A percentile compares a stretch with the other conserved stretches of the same genome.
These are phyloP conservation scores for Boletus tomentosulus DNA, from an alignment of 768 basidiomycete species.

Conservation along the genomic window DNA sequence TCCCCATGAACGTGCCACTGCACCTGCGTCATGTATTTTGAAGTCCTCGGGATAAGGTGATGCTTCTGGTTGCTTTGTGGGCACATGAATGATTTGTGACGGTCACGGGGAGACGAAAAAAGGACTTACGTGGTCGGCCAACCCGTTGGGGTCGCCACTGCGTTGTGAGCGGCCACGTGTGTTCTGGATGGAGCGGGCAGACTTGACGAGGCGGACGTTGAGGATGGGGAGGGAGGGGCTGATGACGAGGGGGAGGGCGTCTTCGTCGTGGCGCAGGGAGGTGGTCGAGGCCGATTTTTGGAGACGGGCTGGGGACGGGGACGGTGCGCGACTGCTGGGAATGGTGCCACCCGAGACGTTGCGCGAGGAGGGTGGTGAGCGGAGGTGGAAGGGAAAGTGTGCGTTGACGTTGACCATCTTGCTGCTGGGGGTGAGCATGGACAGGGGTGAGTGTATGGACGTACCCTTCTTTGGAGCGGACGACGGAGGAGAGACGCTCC, in stretches of 20 bases:
- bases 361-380: conserved; percentile 23
- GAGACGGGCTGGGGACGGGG: conserved; percentile 18
- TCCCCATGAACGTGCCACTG: conserved; percentile 33
- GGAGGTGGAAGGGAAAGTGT: conserved; percentile 57
- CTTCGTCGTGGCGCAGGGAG: conserved; percentile 18
- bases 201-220: conserved; percentile 26
- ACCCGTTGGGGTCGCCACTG: conserved; percentile 7
- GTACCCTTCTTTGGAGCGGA: conserved; percentile 59
- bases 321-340: conserved; percentile 16
- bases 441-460: conserved; percentile 13
- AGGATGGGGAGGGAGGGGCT: conserved; percentile 9
- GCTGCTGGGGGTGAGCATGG: conserved; percentile 31
- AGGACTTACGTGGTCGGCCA: conserved; percentile 13
- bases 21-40: conserved; percentile 28
- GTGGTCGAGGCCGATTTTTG: conserved; percentile 21
- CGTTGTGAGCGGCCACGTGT: conserved; percentile 24
- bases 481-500: conserved; percentile 50
- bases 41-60: conserved; percentile 25
- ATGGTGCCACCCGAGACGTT: conserved; percentile 33
- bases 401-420: conserved; percentile 71
- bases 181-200: not conserved
- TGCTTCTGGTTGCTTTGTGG: conserved; percentile 6
- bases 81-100: conserved; percentile 4
- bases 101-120: not conserved
- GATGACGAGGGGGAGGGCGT: conserved; percentile 3